Conservation (phyloP, 768 basidiomycete genomes). For the Calvatia gigantea region DNA sequence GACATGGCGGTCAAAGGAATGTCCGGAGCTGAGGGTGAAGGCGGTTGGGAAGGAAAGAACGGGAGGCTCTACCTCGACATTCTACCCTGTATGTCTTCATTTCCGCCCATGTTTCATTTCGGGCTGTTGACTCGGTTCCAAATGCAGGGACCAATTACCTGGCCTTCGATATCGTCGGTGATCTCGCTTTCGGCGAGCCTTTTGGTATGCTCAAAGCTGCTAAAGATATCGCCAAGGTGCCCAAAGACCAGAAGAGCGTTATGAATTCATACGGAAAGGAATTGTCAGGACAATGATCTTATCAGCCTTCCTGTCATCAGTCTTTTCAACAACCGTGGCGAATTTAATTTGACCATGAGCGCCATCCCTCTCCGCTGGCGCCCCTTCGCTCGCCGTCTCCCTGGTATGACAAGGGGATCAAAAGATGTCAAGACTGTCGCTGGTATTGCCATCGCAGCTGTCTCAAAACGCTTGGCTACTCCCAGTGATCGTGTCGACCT, state of each 20-base stretch:
- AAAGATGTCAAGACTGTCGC: slow-evolving; percentile 69
- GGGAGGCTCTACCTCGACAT: slow-evolving; percentile 72
- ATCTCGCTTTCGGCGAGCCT: slow-evolving; percentile 82
- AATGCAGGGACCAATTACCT: slow-evolving; percentile 49
- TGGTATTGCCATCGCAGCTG: slow-evolving; percentile 76
- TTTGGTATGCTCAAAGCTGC: slow-evolving; percentile 87
- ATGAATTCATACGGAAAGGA: slow-evolving; percentile 54
- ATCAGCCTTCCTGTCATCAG: slow-evolving; percentile 72
- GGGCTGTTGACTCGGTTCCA: background rate
- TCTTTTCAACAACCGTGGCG: slow-evolving; percentile 88
- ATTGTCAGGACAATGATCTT: slow-evolving; percentile 37
- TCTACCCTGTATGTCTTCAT: slow-evolving; percentile 57
- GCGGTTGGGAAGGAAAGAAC: slow-evolving; percentile 55
- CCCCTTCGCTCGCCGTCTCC: slow-evolving; percentile 58
- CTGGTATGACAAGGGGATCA: slow-evolving; percentile 71
- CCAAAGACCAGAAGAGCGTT: slow-evolving; percentile 49
- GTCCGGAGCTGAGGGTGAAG: slow-evolving; percentile 59
- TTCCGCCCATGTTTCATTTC: slow-evolving; percentile 7
- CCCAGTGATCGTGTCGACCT: slow-evolving; percentile 78
- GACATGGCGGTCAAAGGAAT: slow-evolving; percentile 49
- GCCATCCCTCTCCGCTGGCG: slow-evolving; percentile 73
- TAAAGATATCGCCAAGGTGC: slow-evolving; percentile 72
- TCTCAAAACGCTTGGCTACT: slow-evolving; percentile 64
- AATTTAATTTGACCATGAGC: slow-evolving; percentile 82
- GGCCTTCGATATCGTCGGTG: slow-evolving; percentile 74